phyloP scores from a whole-genome alignment of 441 rosid genomes.

The Croton laevigatus region DNA sequence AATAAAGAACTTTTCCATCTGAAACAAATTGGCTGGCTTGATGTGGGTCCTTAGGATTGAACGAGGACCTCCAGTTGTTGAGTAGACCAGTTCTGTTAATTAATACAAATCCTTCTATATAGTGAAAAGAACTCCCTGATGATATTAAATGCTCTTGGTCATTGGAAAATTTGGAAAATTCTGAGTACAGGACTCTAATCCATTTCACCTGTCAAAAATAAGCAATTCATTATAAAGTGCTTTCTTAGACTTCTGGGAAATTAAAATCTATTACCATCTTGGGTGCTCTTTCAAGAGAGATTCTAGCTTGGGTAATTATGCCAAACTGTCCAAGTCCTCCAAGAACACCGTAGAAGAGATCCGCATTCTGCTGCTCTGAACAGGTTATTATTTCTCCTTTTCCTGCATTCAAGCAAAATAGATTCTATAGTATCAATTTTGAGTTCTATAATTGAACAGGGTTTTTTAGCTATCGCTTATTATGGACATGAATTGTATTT shows the following conservation, averaged over 20 bases:
- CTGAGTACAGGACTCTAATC: slow-evolving; percentile 80
- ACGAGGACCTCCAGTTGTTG: slow-evolving; percentile 79
- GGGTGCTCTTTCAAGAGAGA: slow-evolving; percentile 63
- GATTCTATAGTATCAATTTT: slow-evolving; percentile 4
- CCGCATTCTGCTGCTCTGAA: slow-evolving; percentile 64
- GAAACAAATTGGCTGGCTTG: slow-evolving; percentile 71
- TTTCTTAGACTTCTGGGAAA: neutral
- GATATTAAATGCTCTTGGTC: slow-evolving; percentile 86
- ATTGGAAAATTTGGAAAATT: slow-evolving; percentile 66
- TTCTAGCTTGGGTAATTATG: slow-evolving; percentile 76
- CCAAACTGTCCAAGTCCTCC: slow-evolving; percentile 98
- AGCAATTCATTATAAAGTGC: slow-evolving; percentile 20
- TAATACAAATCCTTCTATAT: slow-evolving; percentile 81
- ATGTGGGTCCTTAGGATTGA: slow-evolving; percentile 62
- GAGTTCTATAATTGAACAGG: neutral
- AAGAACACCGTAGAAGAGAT: slow-evolving; percentile 74
- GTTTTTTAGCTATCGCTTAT: neutral
- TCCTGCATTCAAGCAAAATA: slow-evolving; percentile 53
- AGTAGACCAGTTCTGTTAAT: slow-evolving; percentile 76
- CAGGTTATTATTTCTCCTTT: slow-evolving; percentile 78
- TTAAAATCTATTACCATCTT: slow-evolving; percentile 44
- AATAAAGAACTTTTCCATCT: slow-evolving; percentile 73
- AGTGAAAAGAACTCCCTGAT: slow-evolving; percentile 54
- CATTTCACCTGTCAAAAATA: slow-evolving; percentile 67
- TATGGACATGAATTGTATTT: neutral